A percentile compares a stretch with the other conserved stretches of the same genome.
Conservation (phyloP, 2,329 filamentous ascomycete species). For the Zelopaecilomyces penicillatus region DNA sequence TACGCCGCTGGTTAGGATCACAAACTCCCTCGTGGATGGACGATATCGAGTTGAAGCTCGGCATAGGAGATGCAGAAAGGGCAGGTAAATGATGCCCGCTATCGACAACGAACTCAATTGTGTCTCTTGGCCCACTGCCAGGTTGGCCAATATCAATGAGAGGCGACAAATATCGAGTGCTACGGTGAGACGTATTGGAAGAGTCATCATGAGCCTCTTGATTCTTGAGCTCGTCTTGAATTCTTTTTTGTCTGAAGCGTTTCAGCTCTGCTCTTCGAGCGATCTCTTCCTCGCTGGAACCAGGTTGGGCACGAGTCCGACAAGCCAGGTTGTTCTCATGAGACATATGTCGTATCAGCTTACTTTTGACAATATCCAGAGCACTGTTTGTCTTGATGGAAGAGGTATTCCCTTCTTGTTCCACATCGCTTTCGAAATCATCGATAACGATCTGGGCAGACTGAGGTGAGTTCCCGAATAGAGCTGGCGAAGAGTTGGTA, state of each 20-base stretch:
- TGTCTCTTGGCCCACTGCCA: constrained; percentile 37
- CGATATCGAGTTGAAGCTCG: neutral
- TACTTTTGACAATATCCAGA: constrained; percentile 37
- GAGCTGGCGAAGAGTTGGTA: neutral
- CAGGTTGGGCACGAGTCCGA: constrained; percentile 32
- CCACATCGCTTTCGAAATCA: constrained; percentile 28
- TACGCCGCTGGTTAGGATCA: neutral
- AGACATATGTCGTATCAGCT: constrained; percentile 38
- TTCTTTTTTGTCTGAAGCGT: constrained; percentile 46
- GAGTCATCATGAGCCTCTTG: constrained; percentile 32
- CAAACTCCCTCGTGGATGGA: neutral
- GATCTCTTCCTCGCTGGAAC: constrained; percentile 43
- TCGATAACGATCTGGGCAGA: constrained; percentile 25
- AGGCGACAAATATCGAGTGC: constrained; percentile 16
- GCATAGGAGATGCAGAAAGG: neutral
- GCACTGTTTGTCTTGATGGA: constrained; percentile 29
- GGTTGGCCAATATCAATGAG: constrained; percentile 21
- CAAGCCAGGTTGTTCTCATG: constrained; percentile 32
- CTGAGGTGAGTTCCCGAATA: constrained; percentile 15
- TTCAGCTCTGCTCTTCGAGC: constrained; percentile 48
- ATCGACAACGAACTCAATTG: constrained; percentile 36
- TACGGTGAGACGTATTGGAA: constrained; percentile 19
- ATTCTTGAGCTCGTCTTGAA: constrained; percentile 47
- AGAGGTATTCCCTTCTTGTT: constrained; percentile 19
- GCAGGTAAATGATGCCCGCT: neutral